phyloP scores from a whole-genome alignment of 108 stramenopile genomes.

The Tribonema minus region DNA sequence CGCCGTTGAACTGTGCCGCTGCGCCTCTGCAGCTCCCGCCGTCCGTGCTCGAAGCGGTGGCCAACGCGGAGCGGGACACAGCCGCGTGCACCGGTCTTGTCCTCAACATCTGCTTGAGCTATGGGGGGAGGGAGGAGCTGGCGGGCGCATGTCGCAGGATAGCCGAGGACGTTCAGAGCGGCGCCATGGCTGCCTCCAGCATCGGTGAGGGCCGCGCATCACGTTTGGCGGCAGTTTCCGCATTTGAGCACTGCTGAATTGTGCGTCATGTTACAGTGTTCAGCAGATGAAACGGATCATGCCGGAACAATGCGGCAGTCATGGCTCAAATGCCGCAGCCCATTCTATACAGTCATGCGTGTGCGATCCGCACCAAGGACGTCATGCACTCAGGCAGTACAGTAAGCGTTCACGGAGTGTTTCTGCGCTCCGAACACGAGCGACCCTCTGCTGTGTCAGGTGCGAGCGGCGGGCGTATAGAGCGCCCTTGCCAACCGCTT shows the following conservation, averaged over 20 bases:
- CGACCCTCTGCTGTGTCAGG: no score
- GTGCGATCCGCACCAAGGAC: no score
- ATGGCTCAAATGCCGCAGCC: no score
- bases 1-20: no score
- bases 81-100: conserved; percentile 57
- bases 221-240: not conserved
- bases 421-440: no score
- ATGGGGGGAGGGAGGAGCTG: conserved; percentile 87
- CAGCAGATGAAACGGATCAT: not conserved
- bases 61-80: conserved; percentile 42
- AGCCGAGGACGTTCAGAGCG: conserved; percentile 18
- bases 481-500: no score
- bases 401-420: no score
- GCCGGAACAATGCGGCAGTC: no score
- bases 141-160: conserved; percentile 63
- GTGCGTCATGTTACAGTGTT: not conserved
- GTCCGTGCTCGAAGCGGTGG: conserved; percentile 20
- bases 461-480: no score
- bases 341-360: no score
- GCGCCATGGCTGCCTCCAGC: not conserved
- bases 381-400: no score
- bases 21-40: conserved; percentile 27
- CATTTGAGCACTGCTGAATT: not conserved
- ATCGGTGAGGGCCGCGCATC: not conserved
- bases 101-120: conserved; percentile 85